Conservation (phyloP, 108 stramenopile species). For the Skeletonema menzelii region DNA sequence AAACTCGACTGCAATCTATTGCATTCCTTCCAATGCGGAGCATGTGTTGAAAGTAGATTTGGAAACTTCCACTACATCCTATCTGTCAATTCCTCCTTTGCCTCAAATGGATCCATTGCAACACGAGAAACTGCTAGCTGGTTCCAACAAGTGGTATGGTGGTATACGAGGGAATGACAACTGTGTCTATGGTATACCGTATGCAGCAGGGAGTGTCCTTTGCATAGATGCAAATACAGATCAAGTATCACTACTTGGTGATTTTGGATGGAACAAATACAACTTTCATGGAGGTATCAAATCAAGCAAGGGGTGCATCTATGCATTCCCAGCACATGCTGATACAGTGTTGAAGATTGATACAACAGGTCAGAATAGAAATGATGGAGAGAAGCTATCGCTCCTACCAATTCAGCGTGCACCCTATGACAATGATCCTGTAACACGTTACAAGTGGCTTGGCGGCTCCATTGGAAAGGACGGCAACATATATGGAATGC, state of each 20-base stretch:
- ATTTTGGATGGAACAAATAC: conserved; percentile 64
- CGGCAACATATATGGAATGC: conserved; percentile 84
- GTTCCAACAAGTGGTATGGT: conserved; percentile 84
- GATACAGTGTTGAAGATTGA: conserved; percentile 67
- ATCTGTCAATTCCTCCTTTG: conserved; percentile 52
- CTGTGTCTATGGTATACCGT: conserved; percentile 81
- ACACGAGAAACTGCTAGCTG: conserved; percentile 53
- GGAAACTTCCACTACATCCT: conserved; percentile 57
- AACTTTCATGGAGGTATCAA: conserved; percentile 89
- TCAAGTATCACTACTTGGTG: conserved; percentile 61
- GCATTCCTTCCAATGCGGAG: conserved; percentile 79
- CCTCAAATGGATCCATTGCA: neutral
- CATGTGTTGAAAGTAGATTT: conserved; percentile 79
- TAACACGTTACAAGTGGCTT: conserved; percentile 80
- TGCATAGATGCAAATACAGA: conserved; percentile 69
- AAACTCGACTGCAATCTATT: conserved; percentile 79
- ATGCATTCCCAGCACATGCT: conserved; percentile 80
- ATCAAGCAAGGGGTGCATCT: conserved; percentile 47
- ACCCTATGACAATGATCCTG: conserved; percentile 49
- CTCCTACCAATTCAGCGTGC: conserved; percentile 56
- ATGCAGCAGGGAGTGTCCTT: conserved; percentile 59
- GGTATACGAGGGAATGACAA: conserved; percentile 80
- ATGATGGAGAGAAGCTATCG: conserved; percentile 7
- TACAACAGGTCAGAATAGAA: conserved; percentile 29
- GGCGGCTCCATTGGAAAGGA: conserved; percentile 76